Percentiles rank a stretch among this genome's conserved stretches.
Conservation (phyloP, 495 filamentous ascomycete species). For the Pyrenula massariospora region DNA sequence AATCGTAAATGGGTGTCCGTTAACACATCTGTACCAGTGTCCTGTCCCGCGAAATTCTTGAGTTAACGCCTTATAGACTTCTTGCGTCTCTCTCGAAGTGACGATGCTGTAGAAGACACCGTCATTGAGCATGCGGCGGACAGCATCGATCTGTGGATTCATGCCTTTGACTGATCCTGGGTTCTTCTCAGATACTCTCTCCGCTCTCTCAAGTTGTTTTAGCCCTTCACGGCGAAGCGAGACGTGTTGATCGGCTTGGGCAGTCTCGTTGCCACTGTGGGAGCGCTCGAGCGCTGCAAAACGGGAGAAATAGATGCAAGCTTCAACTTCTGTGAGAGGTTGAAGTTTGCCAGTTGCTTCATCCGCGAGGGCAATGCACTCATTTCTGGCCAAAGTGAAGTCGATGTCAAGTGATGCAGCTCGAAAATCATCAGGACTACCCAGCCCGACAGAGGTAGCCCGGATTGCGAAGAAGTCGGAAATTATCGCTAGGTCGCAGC, state of each 20-base stretch:
- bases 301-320: slow-evolving; percentile 11
- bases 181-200: neutral
- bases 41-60: slow-evolving; percentile 37
- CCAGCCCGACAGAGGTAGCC: neutral
- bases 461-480: slow-evolving; percentile 16
- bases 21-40: slow-evolving; percentile 55
- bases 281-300: slow-evolving; percentile 14
- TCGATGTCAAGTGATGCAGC: neutral
- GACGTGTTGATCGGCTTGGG: neutral
- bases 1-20: slow-evolving; percentile 58
- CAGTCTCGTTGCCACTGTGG: too few species aligned
- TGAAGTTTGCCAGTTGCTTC: neutral
- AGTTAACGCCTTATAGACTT: slow-evolving; percentile 38
- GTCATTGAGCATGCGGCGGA: slow-evolving; percentile 2
- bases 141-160: slow-evolving; percentile 4
- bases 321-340: slow-evolving; percentile 2
- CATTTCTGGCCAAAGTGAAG: neutral
- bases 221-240: neutral
- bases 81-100: slow-evolving; percentile 25
- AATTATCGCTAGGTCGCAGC: slow-evolving; percentile 40
- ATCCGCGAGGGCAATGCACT: neutral
- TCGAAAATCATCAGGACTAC: neutral
- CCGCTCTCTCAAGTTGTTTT: slow-evolving; percentile 1
- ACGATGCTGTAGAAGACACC: slow-evolving; percentile 26
- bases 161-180: neutral